Evolutionary conservation across 345 rosid species (phyloP).

Genomic region (Punica granatum): DNA sequence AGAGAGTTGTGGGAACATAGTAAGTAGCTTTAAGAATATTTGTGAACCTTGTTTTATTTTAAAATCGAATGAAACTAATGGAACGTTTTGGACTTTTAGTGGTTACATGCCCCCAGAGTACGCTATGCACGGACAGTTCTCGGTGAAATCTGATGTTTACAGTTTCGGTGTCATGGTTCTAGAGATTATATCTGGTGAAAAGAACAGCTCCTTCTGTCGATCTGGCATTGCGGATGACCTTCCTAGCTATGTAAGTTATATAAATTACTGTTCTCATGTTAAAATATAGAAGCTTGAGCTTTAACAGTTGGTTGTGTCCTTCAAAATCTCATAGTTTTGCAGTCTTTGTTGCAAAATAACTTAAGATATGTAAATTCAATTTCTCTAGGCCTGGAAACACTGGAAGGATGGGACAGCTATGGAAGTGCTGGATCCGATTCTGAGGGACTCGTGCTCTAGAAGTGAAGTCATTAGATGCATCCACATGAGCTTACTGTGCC

Average conservation of each 20-base stretch:
- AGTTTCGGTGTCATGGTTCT: conserved; percentile 23
- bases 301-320: too few relatives aligned
- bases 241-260: conserved; percentile 7
- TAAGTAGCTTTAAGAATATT: conserved; percentile 3
- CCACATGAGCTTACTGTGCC: conserved; percentile 21
- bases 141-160: conserved; percentile 33
- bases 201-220: conserved; percentile 18
- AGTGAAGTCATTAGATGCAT: conserved; percentile 25
- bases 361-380: too few relatives aligned
- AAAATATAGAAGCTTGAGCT: too few relatives aligned
- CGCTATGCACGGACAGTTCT: conserved; percentile 22
- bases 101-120: conserved; percentile 44
- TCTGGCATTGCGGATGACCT: background rate
- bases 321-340: too few relatives aligned
- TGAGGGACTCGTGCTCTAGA: conserved; percentile 12
- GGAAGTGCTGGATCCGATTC: conserved; percentile 14
- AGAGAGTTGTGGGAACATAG: conserved; percentile 17
- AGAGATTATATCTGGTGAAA: conserved; percentile 30
- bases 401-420: conserved; percentile 6
- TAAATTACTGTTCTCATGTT: too few relatives aligned
- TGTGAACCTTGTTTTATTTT: too few relatives aligned
- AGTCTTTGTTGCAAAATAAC: too few relatives aligned
- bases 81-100: conserved; percentile 10
- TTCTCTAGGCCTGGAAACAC: background rate
- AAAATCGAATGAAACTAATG: too few relatives aligned